Conservation (phyloP, 768 basidiomycete species). For the Strobilomyces confusus region DNA sequence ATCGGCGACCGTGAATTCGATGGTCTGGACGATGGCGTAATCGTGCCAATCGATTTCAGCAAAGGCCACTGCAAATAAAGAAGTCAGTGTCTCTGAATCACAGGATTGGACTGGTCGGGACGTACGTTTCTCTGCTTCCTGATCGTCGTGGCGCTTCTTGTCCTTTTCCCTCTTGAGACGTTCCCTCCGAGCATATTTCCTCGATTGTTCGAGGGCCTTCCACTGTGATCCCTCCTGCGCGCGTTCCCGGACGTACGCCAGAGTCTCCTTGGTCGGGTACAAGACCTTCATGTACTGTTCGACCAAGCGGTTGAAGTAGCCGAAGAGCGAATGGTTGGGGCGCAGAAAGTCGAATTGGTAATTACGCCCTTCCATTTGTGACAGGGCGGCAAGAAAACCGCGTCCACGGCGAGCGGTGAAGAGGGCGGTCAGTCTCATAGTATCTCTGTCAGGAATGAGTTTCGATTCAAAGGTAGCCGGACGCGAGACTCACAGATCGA, state of each 20-base stretch:
- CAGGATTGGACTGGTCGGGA: conserved; percentile 9
- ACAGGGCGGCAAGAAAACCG: conserved; percentile 79
- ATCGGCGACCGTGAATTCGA: conserved; percentile 94
- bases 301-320: conserved; percentile 95
- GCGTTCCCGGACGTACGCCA: conserved; percentile 70
- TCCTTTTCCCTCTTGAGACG: conserved; percentile 77
- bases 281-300: conserved; percentile 93
- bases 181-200: conserved; percentile 86
- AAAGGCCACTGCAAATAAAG: conserved; percentile 65
- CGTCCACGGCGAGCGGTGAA: conserved; percentile 92
- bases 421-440: conserved; percentile 92
- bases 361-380: conserved; percentile 86
- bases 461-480: not conserved
- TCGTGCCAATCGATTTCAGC: conserved; percentile 99
- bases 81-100: conserved; percentile 1
- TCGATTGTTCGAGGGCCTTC: conserved; percentile 72
- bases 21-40: conserved; percentile 96
- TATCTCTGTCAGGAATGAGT: conserved; percentile 56
- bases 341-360: conserved; percentile 98
- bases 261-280: conserved; percentile 70
- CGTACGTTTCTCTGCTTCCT: conserved; percentile 86
- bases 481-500: conserved; percentile 78
- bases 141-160: conserved; percentile 83
- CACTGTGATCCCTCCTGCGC: conserved; percentile 65
- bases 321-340: conserved; percentile 93